A percentile compares a stretch with the other conserved stretches of the same genome.
These are phyloP conservation scores for Phytopythium chamaehyphon DNA, from an alignment of 352 stramenopile species.

Conservation along the genomic window DNA sequence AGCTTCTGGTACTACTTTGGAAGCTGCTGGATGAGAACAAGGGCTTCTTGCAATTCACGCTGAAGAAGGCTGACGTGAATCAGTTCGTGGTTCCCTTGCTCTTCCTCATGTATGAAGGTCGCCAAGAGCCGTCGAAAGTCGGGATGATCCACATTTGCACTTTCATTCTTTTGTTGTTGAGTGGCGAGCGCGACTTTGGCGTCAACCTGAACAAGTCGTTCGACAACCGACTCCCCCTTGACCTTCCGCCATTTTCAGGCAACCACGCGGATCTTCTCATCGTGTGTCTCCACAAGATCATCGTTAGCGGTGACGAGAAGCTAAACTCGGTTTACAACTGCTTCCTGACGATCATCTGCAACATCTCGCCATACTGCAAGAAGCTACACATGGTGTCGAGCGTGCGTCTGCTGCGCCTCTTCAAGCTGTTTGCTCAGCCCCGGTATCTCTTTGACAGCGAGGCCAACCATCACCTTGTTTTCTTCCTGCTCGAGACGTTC, in stretches of 20 bases:
- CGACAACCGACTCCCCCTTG: slow-evolving; percentile 90
- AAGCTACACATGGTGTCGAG: slow-evolving; percentile 93
- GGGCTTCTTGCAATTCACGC: slow-evolving; percentile 91
- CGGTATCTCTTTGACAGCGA: slow-evolving; percentile 94
- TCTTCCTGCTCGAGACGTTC: slow-evolving; percentile 97
- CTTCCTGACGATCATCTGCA: slow-evolving; percentile 99
- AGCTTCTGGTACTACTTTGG: slow-evolving; percentile 97
- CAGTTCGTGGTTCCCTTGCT: slow-evolving; percentile 80
- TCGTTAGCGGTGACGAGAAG: slow-evolving; percentile 96
- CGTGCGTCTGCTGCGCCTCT: slow-evolving; percentile 96
- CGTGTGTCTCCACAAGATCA: slow-evolving; percentile 97
- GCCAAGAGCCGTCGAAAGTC: slow-evolving; percentile 91
- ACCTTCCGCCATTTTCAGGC: slow-evolving; percentile 93
- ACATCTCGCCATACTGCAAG: slow-evolving; percentile 98
- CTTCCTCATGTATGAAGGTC: slow-evolving; percentile 92
- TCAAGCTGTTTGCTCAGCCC: slow-evolving; percentile 96
- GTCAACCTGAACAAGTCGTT: slow-evolving; percentile 97
- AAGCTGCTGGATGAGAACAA: slow-evolving; percentile 98
- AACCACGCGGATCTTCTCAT: slow-evolving; percentile 97
- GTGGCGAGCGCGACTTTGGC: slow-evolving; percentile 95
- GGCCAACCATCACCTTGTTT: slow-evolving; percentile 94
- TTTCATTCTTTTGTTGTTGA: slow-evolving; percentile 97
- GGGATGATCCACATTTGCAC: slow-evolving; percentile 98
- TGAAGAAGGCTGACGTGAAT: slow-evolving; percentile 95
- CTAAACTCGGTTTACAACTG: slow-evolving; percentile 97